Evolutionary conservation across 2,329 filamentous ascomycete species (phyloP).

Genomic region (Lasiodiplodia hormozganensis): DNA sequence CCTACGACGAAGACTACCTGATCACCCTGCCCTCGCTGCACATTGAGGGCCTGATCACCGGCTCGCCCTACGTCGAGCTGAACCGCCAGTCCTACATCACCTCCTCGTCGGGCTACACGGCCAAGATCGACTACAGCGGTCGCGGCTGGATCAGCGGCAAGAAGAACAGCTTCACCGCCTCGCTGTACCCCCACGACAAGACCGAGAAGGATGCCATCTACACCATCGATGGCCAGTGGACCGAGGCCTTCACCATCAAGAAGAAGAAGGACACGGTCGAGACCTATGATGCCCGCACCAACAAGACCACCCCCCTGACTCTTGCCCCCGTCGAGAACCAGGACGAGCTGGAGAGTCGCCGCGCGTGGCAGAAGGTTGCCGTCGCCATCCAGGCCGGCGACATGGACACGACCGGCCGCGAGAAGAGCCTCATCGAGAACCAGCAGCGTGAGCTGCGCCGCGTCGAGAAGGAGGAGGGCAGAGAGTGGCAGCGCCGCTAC

Average conservation of each 20-base stretch:
- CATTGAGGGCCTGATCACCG: conserved; percentile 90
- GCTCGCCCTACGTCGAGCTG: conserved; percentile 88
- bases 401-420: conserved; percentile 77
- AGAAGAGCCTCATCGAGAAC: conserved; percentile 91
- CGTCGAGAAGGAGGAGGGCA: conserved; percentile 75
- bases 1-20: conserved; percentile 75
- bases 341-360: conserved; percentile 84
- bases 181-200: conserved; percentile 71
- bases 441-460: conserved; percentile 79
- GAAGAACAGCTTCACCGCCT: conserved; percentile 87
- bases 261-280: conserved; percentile 52
- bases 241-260: conserved; percentile 78
- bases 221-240: conserved; percentile 91
- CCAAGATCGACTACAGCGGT: conserved; percentile 91
- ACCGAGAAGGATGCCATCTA: conserved; percentile 75
- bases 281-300: conserved; percentile 55
- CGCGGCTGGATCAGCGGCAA: conserved; percentile 95
- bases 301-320: conserved; percentile 68
- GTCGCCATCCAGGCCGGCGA: conserved; percentile 80
- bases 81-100: conserved; percentile 85
- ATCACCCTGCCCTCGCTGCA: conserved; percentile 91
- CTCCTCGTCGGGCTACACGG: conserved; percentile 83
- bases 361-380: conserved; percentile 87
- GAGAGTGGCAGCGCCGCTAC: conserved; percentile 82
- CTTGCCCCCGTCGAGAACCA: conserved; percentile 78